A percentile compares a stretch with the other conserved stretches of the same genome.
Conservation (phyloP, 257 asterid species). For the Solanum appendiculatum region DNA sequence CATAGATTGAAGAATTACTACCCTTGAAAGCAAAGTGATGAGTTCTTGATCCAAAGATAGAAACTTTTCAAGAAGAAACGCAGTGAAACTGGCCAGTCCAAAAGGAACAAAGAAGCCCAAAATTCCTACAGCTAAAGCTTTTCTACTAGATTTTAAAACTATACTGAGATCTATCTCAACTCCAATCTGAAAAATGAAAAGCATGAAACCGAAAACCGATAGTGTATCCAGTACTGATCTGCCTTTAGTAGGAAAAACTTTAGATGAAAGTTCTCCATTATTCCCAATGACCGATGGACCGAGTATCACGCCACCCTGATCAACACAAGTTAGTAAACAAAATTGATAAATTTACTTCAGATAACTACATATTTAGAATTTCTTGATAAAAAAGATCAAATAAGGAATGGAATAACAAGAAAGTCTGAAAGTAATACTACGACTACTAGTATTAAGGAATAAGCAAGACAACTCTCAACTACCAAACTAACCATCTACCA, state of each 20-base stretch:
- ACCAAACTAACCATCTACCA: no score
- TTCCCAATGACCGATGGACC: constrained; percentile 60
- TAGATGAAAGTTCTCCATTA: constrained; percentile 16
- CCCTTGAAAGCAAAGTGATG: constrained; percentile 22
- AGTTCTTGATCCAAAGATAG: constrained; percentile 30
- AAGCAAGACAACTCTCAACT: no score
- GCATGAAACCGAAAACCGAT: constrained; percentile 51
- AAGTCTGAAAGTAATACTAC: no score
- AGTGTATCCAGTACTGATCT: constrained; percentile 45
- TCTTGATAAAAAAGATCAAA: no score
- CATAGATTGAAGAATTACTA: constrained; percentile 42
- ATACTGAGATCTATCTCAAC: constrained; percentile 50
- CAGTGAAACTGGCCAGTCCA: constrained; percentile 32
- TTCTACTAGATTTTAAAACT: constrained; percentile 43
- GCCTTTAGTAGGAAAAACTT: constrained; percentile 33
- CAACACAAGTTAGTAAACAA: constrained; percentile 18
- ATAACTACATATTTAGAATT: neutral
- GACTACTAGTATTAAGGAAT: no score
- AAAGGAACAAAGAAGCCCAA: constrained; percentile 44
- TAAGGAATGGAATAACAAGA: no score
- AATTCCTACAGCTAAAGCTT: constrained; percentile 47
- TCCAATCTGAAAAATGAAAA: constrained; percentile 45
- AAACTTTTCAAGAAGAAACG: constrained; percentile 29
- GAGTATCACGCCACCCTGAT: constrained; percentile 57
- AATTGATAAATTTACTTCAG: neutral